Percentiles rank a stretch among this genome's conserved stretches.
Conservation (phyloP, 163 green algal species). For the Volvox carteri region DNA sequence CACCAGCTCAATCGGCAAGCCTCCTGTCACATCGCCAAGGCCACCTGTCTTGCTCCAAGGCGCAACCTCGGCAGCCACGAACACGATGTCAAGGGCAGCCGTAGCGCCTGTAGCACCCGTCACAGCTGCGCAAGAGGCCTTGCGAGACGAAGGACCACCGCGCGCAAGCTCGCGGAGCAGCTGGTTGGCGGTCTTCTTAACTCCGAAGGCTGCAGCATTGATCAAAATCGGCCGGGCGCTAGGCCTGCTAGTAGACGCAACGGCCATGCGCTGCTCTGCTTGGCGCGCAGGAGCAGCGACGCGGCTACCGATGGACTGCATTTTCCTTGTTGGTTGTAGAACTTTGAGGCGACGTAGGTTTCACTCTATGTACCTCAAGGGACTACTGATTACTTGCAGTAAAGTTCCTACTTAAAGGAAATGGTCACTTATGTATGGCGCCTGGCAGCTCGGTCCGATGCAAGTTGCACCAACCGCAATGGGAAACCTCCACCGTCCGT, state of each 20-base stretch:
- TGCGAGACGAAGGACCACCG: not conserved
- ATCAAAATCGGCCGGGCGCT: slow-evolving; percentile 29
- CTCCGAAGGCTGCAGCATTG: slow-evolving; percentile 24
- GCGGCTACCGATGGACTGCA: slow-evolving; percentile 19
- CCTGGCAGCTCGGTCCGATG: not conserved
- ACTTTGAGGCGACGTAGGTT: not conserved
- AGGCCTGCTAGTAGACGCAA: slow-evolving; percentile 34
- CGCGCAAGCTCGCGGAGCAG: slow-evolving; percentile 40
- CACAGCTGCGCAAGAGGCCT: not conserved
- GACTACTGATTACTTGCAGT: too few species aligned
- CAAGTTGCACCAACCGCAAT: slow-evolving; percentile 4
- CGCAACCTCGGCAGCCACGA: slow-evolving; percentile 80
- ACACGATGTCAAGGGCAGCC: slow-evolving; percentile 86
- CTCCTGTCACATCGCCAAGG: slow-evolving; percentile 91
- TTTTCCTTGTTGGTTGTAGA: slow-evolving; percentile 8
- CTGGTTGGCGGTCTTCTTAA: slow-evolving; percentile 53
- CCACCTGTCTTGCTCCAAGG: slow-evolving; percentile 89
- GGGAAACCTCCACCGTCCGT: not conserved
- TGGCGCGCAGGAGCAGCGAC: slow-evolving; percentile 21
- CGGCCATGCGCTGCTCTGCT: slow-evolving; percentile 46
- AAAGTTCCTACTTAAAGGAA: too few species aligned
- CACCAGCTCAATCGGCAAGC: slow-evolving; percentile 90
- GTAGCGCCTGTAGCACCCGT: slow-evolving; percentile 29
- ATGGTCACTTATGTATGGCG: not conserved
- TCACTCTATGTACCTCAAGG: too few species aligned